Conservation (phyloP, 805 yeast species). For the Zygosaccharomyces bailii region DNA sequence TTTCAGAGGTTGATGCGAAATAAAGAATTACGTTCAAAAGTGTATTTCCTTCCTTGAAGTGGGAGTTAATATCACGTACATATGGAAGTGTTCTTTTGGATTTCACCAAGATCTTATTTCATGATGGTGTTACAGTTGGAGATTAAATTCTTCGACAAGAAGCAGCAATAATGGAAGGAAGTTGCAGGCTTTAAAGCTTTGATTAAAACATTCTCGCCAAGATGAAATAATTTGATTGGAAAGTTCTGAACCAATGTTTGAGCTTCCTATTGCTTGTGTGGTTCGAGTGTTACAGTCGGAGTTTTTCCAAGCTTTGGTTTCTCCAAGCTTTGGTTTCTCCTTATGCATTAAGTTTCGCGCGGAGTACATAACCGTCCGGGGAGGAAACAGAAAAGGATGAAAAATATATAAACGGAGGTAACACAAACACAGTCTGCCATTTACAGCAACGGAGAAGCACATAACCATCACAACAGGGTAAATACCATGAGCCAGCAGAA, state of each 20-base stretch:
- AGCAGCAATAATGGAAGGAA: background rate
- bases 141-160: background rate
- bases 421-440: background rate
- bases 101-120: background rate
- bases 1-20: background rate
- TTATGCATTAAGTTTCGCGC: background rate
- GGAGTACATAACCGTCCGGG: background rate
- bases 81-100: background rate
- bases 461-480: too few relatives aligned
- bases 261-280: background rate
- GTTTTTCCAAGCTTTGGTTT: background rate
- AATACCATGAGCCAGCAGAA: background rate
- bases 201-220: too few relatives aligned
- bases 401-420: too few relatives aligned
- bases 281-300: background rate
- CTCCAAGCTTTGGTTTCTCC: too few relatives aligned
- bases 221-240: too few relatives aligned
- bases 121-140: background rate
- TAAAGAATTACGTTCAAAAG: background rate
- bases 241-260: background rate
- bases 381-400: background rate
- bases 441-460: background rate
- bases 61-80: background rate
- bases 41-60: background rate
- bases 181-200: background rate